Conservation (phyloP, 352 stramenopile species). For the Phytophthora ramorum region DNA sequence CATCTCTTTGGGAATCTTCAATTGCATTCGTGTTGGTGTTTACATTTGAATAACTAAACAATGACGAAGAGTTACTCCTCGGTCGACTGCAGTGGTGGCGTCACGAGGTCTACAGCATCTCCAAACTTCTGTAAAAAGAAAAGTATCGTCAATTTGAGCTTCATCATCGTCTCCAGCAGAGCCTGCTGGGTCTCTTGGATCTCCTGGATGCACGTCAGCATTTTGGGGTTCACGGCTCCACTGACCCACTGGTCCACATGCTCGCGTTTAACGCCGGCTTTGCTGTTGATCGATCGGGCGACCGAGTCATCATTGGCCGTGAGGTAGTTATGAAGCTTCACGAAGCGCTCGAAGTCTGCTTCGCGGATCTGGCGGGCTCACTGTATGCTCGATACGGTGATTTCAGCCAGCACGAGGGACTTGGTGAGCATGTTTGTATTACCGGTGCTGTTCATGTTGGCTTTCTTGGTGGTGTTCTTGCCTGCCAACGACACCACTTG, state of each 20-base stretch:
- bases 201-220: slow-evolving; percentile 18
- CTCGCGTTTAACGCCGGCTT: slow-evolving; percentile 18
- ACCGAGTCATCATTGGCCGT: slow-evolving; percentile 11
- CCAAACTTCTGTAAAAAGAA: too few species aligned
- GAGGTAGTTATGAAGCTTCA: slow-evolving; percentile 33
- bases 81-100: too few species aligned
- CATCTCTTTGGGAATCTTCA: not conserved
- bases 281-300: slow-evolving; percentile 13
- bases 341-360: slow-evolving; percentile 19
- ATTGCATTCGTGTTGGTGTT: not conserved
- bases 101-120: too few species aligned
- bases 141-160: too few species aligned
- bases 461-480: too few species aligned
- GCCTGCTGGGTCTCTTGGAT: slow-evolving; percentile 14
- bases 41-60: not conserved
- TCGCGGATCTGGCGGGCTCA: slow-evolving; percentile 25
- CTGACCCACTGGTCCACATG: slow-evolving; percentile 18
- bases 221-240: slow-evolving; percentile 2
- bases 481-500: too few species aligned
- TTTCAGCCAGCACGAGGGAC: slow-evolving; percentile 1
- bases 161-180: slow-evolving; percentile 12
- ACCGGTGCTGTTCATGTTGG: too few species aligned
- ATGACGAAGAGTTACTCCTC: too few species aligned
- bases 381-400: slow-evolving; percentile 17
- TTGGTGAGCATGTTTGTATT: too few species aligned